phyloP scores from a whole-genome alignment of 768 basidiomycete species.

The Collybia sp. region DNA sequence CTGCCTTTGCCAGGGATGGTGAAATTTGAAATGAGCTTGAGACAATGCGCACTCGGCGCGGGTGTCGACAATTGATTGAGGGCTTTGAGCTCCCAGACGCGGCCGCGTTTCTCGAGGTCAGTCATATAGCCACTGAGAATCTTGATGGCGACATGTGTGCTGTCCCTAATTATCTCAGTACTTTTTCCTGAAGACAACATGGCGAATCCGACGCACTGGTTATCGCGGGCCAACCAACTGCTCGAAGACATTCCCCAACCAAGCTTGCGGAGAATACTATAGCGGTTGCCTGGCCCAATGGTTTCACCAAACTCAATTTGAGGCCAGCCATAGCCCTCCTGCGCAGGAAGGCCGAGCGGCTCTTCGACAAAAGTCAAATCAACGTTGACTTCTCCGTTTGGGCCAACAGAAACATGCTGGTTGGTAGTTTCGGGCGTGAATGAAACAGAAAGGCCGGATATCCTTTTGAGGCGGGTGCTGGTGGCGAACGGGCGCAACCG shows the following conservation, averaged over 20 bases:
- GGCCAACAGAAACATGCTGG: constrained; percentile 14
- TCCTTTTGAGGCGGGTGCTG: no score
- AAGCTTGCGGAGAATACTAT: constrained; percentile 19
- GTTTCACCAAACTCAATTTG: constrained; percentile 18
- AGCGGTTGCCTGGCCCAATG: constrained; percentile 21
- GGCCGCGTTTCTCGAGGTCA: constrained; percentile 9
- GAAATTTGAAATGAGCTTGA: constrained; percentile 16
- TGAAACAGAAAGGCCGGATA: no score
- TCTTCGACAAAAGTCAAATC: constrained; percentile 21
- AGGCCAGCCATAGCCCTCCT: constrained; percentile 19
- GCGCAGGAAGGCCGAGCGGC: constrained; percentile 20
- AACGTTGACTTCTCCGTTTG: constrained; percentile 12
- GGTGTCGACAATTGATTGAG: constrained; percentile 8
- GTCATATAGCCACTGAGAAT: constrained; percentile 20
- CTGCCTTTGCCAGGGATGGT: constrained; percentile 14
- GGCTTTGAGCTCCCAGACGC: constrained; percentile 17
- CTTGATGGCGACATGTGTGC: constrained; percentile 25
- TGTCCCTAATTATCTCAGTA: constrained; percentile 7
- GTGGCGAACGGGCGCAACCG: no score
- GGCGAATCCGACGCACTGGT: constrained; percentile 9
- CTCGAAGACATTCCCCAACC: constrained; percentile 26
- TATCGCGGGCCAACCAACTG: constrained; percentile 23
- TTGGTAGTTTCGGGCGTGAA: constrained; percentile 2
- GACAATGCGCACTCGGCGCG: constrained; percentile 10
- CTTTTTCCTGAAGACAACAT: not conserved